phyloP scores from a whole-genome alignment of 495 filamentous ascomycete species.

The Baudoinia panamericana region DNA sequence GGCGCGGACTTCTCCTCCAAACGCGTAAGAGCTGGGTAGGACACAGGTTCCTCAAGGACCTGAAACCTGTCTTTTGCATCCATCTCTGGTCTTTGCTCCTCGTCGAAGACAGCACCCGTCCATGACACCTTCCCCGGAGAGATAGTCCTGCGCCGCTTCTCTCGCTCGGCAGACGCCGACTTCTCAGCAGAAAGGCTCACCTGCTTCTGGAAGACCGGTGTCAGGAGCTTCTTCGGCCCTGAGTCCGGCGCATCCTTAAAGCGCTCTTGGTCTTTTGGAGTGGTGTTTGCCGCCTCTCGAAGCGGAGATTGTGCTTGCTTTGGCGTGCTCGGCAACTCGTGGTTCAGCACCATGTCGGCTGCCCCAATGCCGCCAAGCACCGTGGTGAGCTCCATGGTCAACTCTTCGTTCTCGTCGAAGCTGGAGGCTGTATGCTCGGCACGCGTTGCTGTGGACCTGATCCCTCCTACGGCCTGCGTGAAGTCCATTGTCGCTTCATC shows the following conservation, averaged over 20 bases:
- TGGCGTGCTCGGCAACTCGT: conserved; percentile 30
- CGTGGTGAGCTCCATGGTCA: conserved; percentile 74
- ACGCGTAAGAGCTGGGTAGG: background rate
- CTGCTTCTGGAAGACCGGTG: conserved; percentile 35
- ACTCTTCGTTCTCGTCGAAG: conserved; percentile 49
- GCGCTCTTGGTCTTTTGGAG: conserved; percentile 38
- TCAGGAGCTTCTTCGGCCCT: conserved; percentile 29
- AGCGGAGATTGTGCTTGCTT: conserved; percentile 32
- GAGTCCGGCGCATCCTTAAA: conserved; percentile 37
- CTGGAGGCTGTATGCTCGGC: conserved; percentile 13
- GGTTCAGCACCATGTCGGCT: conserved; percentile 2
- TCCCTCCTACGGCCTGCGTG: conserved; percentile 60
- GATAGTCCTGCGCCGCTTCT: conserved; percentile 4
- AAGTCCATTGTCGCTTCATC: conserved; percentile 67
- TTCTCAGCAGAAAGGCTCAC: conserved; percentile 12
- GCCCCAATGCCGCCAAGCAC: conserved; percentile 49
- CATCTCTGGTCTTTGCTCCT: conserved; percentile 1
- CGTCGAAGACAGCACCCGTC: conserved; percentile 10
- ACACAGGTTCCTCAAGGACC: background rate
- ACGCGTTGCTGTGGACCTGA: conserved; percentile 15
- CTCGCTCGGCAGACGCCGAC: conserved; percentile 10
- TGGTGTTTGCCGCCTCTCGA: conserved; percentile 29
- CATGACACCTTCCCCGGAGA: conserved; percentile 8
- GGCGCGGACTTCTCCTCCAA: background rate
- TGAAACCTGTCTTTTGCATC: background rate